Conservation (phyloP, 257 asterid genomes). For the Rehmannia glutinosa region DNA sequence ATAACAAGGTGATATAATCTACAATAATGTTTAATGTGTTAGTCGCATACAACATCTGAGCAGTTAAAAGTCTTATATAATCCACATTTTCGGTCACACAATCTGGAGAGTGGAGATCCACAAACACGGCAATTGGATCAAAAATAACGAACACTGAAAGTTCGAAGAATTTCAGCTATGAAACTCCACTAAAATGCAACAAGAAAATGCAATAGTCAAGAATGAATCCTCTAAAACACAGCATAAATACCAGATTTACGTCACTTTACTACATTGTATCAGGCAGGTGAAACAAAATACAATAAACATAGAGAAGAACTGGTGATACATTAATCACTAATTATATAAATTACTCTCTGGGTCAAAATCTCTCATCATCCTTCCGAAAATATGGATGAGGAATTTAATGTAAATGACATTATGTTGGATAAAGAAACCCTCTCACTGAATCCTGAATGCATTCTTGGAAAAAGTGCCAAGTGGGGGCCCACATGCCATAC, state of each 20-base stretch:
- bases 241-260: background rate
- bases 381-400: constrained; percentile 17
- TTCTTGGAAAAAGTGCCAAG: constrained; percentile 23
- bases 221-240: background rate
- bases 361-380: constrained; percentile 12
- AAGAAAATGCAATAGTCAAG: constrained; percentile 1
- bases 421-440: constrained; percentile 16
- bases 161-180: background rate
- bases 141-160: background rate
- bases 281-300: constrained; percentile 6
- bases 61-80: background rate
- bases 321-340: background rate
- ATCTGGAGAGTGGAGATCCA: background rate
- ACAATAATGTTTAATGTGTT: background rate
- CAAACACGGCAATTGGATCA: background rate
- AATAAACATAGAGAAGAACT: background rate
- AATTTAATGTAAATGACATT: constrained; percentile 23
- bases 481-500: constrained; percentile 36
- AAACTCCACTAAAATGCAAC: constrained; percentile 1
- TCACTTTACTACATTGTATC: constrained; percentile 1
- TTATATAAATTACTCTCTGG: no score
- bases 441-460: constrained; percentile 23
- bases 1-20: background rate
- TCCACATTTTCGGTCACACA: background rate
- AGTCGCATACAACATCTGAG: background rate